Base-by-base conservation (phyloP, 176 grass and related monocot species). In the Bonia amplexicaulis region DNA sequence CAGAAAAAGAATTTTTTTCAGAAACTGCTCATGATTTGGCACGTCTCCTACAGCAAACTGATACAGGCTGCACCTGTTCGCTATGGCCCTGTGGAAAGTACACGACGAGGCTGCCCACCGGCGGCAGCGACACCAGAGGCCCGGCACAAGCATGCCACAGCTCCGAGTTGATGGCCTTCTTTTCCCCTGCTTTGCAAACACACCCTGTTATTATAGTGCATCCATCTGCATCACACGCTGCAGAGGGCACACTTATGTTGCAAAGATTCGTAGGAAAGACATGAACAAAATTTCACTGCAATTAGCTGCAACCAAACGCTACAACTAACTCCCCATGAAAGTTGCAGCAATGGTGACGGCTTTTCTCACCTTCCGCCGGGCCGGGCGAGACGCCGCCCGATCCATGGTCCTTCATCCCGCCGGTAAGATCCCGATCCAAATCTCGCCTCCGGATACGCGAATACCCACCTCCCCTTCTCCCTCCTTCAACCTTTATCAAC, bases 81-180 rank as follows among this genome's bases (percentile, higher is more conserved):
- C 97, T 99, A 86, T 99, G 97, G 39, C 97, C 97, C 79, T 99
- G 97, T 1, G 97, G 97, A 29, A 99, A 99, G 90, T 99, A 99
- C 16, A 99, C 93, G 2, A 99, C 97, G 4, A 99, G 82, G 61
- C 97, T 96, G 39, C 93, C 93, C 22, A 91, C 91, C 5, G 97
- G 93, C 31, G 97, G 97, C 84, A 99, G 40, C 6, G 88, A 93
- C 61, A 94, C 88, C 64, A 99, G 86, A 40, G 97, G 97, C 6
- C 97, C 97, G 6, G 97, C 92, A 86, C 97, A 99, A 61, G 97
- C 97, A 63, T 99, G 97, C 97, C 97, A 99, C 51, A 99, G 64
- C 82, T 96, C 97, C 46, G 97, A 96, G 79, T 92, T 96, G 82
- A 96, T 99, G 26, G 61, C 88, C 27, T 99, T 94, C 84, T 92